Percentiles rank a stretch among this genome's conserved stretches.
Evolutionary conservation across 805 yeast species (phyloP).

Genomic region (Suhomyces xylopsoci): DNA sequence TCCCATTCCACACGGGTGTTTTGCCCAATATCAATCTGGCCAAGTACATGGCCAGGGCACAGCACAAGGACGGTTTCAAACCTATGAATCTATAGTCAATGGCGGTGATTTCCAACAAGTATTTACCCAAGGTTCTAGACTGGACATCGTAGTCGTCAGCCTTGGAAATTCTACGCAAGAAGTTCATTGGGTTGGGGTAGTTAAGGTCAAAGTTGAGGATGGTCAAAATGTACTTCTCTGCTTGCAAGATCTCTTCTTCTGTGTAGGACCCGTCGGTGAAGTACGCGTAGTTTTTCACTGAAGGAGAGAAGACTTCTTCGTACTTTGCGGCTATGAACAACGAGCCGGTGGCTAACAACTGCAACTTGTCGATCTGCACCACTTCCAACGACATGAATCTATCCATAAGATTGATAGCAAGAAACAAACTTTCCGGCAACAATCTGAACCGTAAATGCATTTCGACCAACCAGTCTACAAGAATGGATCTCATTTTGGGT

Average conservation of each 20-base stretch:
- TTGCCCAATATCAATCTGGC: slow-evolving; percentile 70
- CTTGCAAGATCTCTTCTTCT: slow-evolving; percentile 76
- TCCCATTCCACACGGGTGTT: slow-evolving; percentile 75
- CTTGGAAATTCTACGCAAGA: slow-evolving; percentile 80
- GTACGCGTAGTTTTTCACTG: slow-evolving; percentile 79
- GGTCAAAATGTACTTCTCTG: slow-evolving; percentile 76
- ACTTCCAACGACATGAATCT: slow-evolving; percentile 73
- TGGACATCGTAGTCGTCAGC: slow-evolving; percentile 88
- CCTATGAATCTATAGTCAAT: slow-evolving; percentile 76
- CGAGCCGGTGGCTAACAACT: slow-evolving; percentile 81
- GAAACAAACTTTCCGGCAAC: slow-evolving; percentile 78
- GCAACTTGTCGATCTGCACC: slow-evolving; percentile 76
- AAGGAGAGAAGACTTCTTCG: slow-evolving; percentile 88
- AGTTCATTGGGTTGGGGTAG: slow-evolving; percentile 88
- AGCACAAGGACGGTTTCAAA: slow-evolving; percentile 68
- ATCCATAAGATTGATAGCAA: slow-evolving; percentile 85
- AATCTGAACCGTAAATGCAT: slow-evolving; percentile 81
- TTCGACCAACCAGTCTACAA: slow-evolving; percentile 93
- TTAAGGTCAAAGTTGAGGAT: slow-evolving; percentile 70
- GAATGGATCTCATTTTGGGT: slow-evolving; percentile 80
- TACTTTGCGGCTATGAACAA: slow-evolving; percentile 88
- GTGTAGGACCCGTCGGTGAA: slow-evolving; percentile 84
- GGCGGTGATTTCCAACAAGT: slow-evolving; percentile 71
- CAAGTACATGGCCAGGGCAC: slow-evolving; percentile 87
- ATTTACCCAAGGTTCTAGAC: slow-evolving; percentile 82